Percentiles rank a stretch among this genome's conserved stretches.
Evolutionary conservation across 2,329 filamentous ascomycete genomes (phyloP).

Genomic region (Diplocarpon rosae): DNA sequence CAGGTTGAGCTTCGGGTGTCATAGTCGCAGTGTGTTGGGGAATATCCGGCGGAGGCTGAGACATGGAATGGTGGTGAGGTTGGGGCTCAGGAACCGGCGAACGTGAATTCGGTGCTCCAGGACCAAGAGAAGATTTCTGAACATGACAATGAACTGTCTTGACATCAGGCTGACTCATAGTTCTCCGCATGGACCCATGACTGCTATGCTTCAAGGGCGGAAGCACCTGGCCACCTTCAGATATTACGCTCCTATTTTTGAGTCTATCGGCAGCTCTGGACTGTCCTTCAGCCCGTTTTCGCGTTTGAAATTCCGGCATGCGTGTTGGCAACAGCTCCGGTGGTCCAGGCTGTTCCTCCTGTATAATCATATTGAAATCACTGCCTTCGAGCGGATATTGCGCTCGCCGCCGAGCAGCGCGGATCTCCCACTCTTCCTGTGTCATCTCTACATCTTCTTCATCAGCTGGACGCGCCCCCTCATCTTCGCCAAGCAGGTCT

Average conservation of each 20-base stretch:
- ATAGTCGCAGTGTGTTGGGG: neutral
- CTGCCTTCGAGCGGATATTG: conserved; percentile 5
- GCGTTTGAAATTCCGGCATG: conserved; percentile 24
- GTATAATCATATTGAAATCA: conserved; percentile 25
- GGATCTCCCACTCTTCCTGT: conserved; percentile 21
- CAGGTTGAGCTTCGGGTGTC: conserved; percentile 1
- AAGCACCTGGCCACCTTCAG: conserved; percentile 24
- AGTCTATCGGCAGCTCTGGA: conserved; percentile 27
- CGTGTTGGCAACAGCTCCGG: conserved; percentile 31
- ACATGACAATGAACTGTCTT: neutral
- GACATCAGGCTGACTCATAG: conserved; percentile 6
- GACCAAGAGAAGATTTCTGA: conserved; percentile 4
- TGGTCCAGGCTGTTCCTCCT: conserved; percentile 30
- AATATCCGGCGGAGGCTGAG: conserved; percentile 1
- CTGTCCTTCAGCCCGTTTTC: conserved; percentile 14
- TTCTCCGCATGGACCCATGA: conserved; percentile 6
- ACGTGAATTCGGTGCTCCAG: neutral
- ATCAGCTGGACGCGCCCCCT: conserved; percentile 26
- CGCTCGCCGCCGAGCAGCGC: conserved; percentile 8
- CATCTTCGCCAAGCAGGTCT: conserved; percentile 50
- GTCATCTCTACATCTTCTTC: conserved; percentile 28
- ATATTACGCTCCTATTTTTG: conserved; percentile 17
- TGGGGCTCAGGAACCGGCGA: neutral
- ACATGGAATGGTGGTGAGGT: conserved; percentile 1
- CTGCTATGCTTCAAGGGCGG: conserved; percentile 15